phyloP scores from a whole-genome alignment of 371 early-diverging fungal genomes.

The Saksenaea oblongispora region DNA sequence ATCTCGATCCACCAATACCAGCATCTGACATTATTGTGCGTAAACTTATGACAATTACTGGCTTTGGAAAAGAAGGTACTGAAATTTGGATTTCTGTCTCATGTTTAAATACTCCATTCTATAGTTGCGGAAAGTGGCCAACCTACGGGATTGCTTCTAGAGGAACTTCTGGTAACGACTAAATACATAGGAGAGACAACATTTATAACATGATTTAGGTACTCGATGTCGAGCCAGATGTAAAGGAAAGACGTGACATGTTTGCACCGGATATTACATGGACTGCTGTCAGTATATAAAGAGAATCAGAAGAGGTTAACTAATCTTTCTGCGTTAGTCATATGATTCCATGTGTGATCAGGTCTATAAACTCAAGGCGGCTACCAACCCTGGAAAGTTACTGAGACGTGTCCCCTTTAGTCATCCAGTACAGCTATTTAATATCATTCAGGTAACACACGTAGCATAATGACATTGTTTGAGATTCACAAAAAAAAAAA shows the following conservation, averaged over 20 bases:
- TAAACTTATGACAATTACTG: constrained; percentile 31
- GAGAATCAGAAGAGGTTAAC: neutral
- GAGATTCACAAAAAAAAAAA: neutral
- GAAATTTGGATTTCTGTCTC: neutral
- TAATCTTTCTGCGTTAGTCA: constrained; percentile 7
- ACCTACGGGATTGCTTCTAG: constrained; percentile 18
- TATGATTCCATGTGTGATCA: constrained; percentile 28
- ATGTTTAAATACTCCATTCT: neutral
- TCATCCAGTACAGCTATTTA: constrained; percentile 55
- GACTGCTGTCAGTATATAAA: constrained; percentile 3
- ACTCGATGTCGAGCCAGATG: neutral
- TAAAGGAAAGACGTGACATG: neutral
- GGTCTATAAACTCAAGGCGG: constrained; percentile 30
- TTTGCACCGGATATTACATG: neutral
- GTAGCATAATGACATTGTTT: neutral
- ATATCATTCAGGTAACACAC: constrained; percentile 44
- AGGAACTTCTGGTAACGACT: constrained; percentile 28
- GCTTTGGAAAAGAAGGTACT: constrained; percentile 17
- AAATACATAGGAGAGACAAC: neutral
- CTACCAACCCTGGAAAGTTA: constrained; percentile 34
- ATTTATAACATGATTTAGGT: neutral
- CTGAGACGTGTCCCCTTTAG: constrained; percentile 55
- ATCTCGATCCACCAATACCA: constrained; percentile 40
- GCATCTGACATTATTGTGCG: constrained; percentile 33
- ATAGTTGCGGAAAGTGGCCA: neutral